Evolutionary conservation across 164 flowering plant genomes (phyloP), one percentile per base, ranked within the genome.

Genomic region (Liriodendron chinense): DNA sequence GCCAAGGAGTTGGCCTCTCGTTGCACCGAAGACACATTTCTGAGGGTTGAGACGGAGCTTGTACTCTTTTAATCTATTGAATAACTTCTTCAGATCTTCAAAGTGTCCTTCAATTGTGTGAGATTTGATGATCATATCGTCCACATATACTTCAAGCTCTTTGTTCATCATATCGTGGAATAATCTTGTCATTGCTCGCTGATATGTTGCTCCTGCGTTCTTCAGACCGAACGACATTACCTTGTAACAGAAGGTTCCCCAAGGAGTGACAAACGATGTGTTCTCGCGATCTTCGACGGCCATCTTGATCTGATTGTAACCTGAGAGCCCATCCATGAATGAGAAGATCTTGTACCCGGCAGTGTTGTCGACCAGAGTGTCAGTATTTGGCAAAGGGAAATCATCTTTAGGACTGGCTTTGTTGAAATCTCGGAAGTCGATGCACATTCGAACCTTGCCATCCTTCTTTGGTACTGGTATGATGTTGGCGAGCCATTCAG

Each of bases 221-320:
- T 64, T 64, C 0, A 64, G 25, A 1, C 67, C 13, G 8, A 6
- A 64, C 23, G 25, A 0, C 67, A 64, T 1, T 6, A n/a, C 67
- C 0, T 2, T 2, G 9, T 23, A 64, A 4, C 12, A 64, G 1
- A 20, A 64, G 1, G 10, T 22, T 6, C 7, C 26, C 13, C 10
- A 21, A 0, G 67, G 67, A 7, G 67, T 64, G 10, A 5, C 1
- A 5, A 64, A 64, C 0, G 23, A 21, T 21, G 8, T 64, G 2
- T 64, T 10, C 67, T 21, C 23, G 4, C 9, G 23, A 0, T 64
- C 67, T 1, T 23, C 1, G 1, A 5, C 9, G 13, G 20, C 47
- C 73, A 70, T 70, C 47, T 50, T 48, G 13, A 77, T 72, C 13
- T 77, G 50, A 66, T 77, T 77, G 43, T 77, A 77, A 5, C 75